Base-by-base conservation (phyloP, 2,329 filamentous ascomycete species). In the Pestalotiopsis fici region DNA sequence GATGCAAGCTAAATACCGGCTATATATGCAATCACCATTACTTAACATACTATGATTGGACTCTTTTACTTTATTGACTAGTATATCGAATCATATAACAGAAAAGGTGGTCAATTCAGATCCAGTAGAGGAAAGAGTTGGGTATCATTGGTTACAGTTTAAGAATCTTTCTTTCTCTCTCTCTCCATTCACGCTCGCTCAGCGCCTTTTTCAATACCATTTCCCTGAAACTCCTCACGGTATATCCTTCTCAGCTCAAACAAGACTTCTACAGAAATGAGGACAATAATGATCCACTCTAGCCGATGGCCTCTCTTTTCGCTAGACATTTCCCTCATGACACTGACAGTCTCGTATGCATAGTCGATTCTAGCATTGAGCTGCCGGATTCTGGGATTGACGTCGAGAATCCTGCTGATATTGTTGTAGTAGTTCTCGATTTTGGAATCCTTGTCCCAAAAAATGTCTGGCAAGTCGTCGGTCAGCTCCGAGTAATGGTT, bases 291-390 rank as follows among this genome's bases (percentile, higher is more conserved):
- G 74, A 97, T 97, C 92, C 93, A 95, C 81, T 98, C 96, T 12
- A 99, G 85, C 66, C 93, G 86, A 35, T 95, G 89, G 18, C 93
- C 92, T 76, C 98, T 94, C 78, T 93, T 94, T 83, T 98, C 95
- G 76, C 93, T 97, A 66, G 97, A 86, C 77, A 95, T 90, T 78
- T 98, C 94, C 67, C 96, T 86, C 69, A 98, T 82, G 18, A 98
- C 95, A 64, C 86, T 93, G 6, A 96, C 94, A 78, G 98, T 98
- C 79, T 98, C 95, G 75, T 96, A 93, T 1, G 95, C 96, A 78
- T 99, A 98, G 76, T 97, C 95, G 88, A 99, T 97, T 83, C 97
- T 97, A 82, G 97, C 93, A 78, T 99, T 99, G 72, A 98, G 82
- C 21, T 93, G 90, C 74, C 93, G 93, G 81, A 98, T 98, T 63